These are phyloP conservation scores for Rhodotorula mucilaginosa DNA, from an alignment of 1,284 basidiomycete species.

Conservation along the genomic window DNA sequence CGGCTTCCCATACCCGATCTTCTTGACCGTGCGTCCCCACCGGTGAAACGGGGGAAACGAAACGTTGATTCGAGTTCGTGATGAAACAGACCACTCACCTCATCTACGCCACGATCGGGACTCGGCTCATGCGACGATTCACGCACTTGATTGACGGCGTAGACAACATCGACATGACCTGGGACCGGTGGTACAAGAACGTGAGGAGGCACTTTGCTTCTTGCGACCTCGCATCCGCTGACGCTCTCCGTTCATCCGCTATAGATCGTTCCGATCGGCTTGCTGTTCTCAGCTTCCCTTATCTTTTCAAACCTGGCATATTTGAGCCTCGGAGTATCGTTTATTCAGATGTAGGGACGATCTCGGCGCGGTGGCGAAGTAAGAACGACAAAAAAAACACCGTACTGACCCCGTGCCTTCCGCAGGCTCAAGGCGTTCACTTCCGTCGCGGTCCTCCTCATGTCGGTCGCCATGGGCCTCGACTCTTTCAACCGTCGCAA, in stretches of 20 bases:
- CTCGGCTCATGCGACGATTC: conserved; percentile 49
- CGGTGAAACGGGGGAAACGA: too few species aligned
- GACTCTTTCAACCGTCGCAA: conserved; percentile 42
- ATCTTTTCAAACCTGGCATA: conserved; percentile 45
- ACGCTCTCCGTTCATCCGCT: too few species aligned
- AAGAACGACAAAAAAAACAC: too few species aligned
- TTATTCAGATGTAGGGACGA: conserved; percentile 40
- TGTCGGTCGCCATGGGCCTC: conserved; percentile 44
- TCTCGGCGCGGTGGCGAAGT: too few species aligned
- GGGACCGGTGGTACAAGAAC: conserved; percentile 40
- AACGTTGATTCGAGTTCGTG: too few species aligned
- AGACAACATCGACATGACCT: conserved; percentile 45
- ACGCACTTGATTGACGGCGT: conserved; percentile 52
- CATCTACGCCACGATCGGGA: conserved; percentile 51
- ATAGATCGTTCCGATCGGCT: conserved; percentile 53
- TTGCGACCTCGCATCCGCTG: too few species aligned
- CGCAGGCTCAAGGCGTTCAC: conserved; percentile 44
- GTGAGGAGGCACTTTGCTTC: not conserved
- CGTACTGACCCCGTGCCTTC: not conserved
- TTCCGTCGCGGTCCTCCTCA: conserved; percentile 44
- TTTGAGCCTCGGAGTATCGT: conserved; percentile 36
- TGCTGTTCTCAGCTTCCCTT: conserved; percentile 50
- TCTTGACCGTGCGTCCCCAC: conserved; percentile 45
- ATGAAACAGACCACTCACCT: conserved; percentile 47
- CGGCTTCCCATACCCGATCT: conserved; percentile 47